Evolutionary conservation across 495 filamentous ascomycete species (phyloP).

Genomic region (Aspergillus taichungensis): DNA sequence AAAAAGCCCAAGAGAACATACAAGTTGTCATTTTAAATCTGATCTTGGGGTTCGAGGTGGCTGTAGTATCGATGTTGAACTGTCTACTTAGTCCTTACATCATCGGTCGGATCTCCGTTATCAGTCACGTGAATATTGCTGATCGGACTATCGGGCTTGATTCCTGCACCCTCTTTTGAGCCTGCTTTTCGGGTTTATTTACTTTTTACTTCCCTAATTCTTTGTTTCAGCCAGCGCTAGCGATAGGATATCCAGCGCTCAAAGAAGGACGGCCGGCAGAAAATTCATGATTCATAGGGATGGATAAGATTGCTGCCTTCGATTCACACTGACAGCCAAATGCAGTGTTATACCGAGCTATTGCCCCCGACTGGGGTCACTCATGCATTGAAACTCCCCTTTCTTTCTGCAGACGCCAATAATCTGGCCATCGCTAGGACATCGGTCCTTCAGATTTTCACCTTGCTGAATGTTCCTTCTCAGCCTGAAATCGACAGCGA

Average conservation of each 20-base stretch:
- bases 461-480: slow-evolving; percentile 23
- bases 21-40: no score
- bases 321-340: slow-evolving; percentile 13
- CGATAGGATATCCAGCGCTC: no score
- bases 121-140: slow-evolving; percentile 6
- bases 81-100: slow-evolving; percentile 9
- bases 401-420: slow-evolving; percentile 61
- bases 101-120: slow-evolving; percentile 3
- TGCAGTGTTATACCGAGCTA: slow-evolving; percentile 86
- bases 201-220: not conserved
- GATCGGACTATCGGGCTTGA: not conserved
- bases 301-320: no score
- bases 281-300: no score
- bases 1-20: not conserved
- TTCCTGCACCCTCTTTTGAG: not conserved
- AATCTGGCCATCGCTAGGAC: slow-evolving; percentile 86
- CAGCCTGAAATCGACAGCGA: slow-evolving; percentile 39
- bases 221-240: no score
- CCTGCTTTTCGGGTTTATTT: not conserved
- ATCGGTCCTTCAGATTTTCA: slow-evolving; percentile 85
- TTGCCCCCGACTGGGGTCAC: slow-evolving; percentile 88
- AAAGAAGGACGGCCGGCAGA: no score
- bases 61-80: not conserved
- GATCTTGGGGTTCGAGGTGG: no score
- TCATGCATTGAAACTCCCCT: slow-evolving; percentile 71